phyloP scores from a whole-genome alignment of 352 stramenopile genomes.

The Globisporangium mamillatum region DNA sequence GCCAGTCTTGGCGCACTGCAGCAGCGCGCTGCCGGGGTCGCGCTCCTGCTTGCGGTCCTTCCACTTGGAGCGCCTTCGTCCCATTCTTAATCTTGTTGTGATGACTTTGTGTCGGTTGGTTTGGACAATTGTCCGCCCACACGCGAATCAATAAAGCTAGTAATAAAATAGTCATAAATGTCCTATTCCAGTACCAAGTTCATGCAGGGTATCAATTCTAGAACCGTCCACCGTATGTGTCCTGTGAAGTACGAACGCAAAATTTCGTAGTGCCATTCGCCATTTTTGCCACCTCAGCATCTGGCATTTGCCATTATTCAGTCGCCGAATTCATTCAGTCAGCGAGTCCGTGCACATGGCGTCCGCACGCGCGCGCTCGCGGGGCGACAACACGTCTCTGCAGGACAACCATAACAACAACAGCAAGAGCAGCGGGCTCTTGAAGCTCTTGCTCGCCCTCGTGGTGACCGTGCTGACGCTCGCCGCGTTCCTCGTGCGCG shows the following conservation, averaged over 20 bases:
- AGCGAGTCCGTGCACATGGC: constrained; percentile 7
- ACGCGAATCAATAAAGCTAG: background rate
- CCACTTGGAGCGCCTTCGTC: constrained; percentile 65
- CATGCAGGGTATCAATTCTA: background rate
- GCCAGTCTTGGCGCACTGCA: constrained; percentile 48
- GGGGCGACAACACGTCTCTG: background rate
- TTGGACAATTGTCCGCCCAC: background rate
- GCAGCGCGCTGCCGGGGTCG: constrained; percentile 37
- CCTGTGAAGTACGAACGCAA: background rate
- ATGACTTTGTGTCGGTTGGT: background rate
- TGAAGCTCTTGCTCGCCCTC: background rate
- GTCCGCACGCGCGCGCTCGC: constrained; percentile 19
- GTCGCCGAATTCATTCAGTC: background rate
- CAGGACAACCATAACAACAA: background rate
- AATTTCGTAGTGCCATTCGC: background rate
- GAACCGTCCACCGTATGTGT: background rate
- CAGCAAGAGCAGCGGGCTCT: background rate
- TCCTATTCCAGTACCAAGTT: background rate
- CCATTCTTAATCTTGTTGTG: constrained; percentile 30
- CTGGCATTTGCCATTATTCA: background rate
- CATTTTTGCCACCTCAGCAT: constrained; percentile 7
- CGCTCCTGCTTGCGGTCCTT: constrained; percentile 39
- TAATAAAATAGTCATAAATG: too few species aligned
- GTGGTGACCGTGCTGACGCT: constrained; percentile 11
- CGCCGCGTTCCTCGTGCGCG: constrained; percentile 10